Evolutionary conservation across 306 rosid species (phyloP), one percentile per base, ranked within the genome.

Genomic region (Styphnolobium japonicum): DNA sequence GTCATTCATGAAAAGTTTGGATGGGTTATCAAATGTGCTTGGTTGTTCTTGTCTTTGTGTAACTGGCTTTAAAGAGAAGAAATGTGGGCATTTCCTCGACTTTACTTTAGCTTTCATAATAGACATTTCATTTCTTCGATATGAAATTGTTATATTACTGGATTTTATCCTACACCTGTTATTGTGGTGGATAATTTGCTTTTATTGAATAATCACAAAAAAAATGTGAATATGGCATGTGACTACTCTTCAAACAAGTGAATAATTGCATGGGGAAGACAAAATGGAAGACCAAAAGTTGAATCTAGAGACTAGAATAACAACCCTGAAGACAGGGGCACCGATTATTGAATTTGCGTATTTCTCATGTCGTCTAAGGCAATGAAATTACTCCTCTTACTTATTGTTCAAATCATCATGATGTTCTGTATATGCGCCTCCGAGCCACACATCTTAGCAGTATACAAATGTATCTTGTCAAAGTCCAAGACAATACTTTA

Each of bases 321-420:
- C 79, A 75, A 53, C 66, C 10, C 18, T 37, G 67, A 52, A 48
- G 55, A 61, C 42, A 49, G 37, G 76, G 36, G 27, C 66, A 23
- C 66, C 63, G 64, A 60, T 68, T 67, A 16, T 27, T 31, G 42
- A 36, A 61, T 57, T 76, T 75, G 48, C 62, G 67, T 81, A 22
- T 45, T 73, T 65, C 33, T 58, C 19, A 19, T 36, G 34, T 75
- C 58, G 39, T 62, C 40, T 25, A 25, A 16, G 49, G 52, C 25
- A 62, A 61, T 69, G 61, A 39, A 78, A 60, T 48, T 48, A 46
- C 18, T 79, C 42, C 18, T 45, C 12, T 71, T 71, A 33, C 40
- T 19, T 15, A 40, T 31, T 61, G 75, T 75, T 57, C 64, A 68
- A 45, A 58, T 43, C 72, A 74, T 73, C 15, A 40, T 68, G 65